Evolutionary conservation across 352 stramenopile species (phyloP), one percentile per base, ranked within the genome.

Genomic region (Globisporangium perplexum): DNA sequence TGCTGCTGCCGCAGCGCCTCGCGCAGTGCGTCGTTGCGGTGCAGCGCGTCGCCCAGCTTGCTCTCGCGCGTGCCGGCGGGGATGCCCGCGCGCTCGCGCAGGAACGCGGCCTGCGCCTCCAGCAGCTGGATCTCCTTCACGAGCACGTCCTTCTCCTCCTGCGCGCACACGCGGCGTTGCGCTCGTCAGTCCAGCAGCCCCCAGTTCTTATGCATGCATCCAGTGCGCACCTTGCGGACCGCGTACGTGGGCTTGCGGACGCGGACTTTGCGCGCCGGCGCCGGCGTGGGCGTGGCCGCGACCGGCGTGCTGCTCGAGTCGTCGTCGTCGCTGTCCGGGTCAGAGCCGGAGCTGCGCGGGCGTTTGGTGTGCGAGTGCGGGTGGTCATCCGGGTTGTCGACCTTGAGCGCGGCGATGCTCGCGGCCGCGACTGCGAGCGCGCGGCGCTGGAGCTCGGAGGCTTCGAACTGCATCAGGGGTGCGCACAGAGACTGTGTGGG

Each of bases 81-180:
- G 43, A 74, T 68, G 49, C 66, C 49, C 51, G 71, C 44, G 62
- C 66, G 33, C 58, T 56, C 24, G 56, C 46, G 57, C 14, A 81
- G 26, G 6, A 50, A 58, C 44, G 63, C 35, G 7, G 72, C 50
- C n/a, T 76, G 64, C n/a, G 58, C 56, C 30, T 72, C 56, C 0
- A 81, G 57, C 31, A 57, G 38, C 24, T 63, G 53, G 30, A 77
- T 41, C 28, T 81, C 63, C 22, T 62, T 60, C 46, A 68, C 43
- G 33, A 81, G 59, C 61, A 74, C 49, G 11, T 69, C 68, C 54
- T 77, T 77, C 60, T 76, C 74, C 60, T 81, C 71, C 65, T 68
- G 31, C 7, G 14, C 23, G 11, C 50, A 45, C 43, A 18, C 7
- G 43, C 4, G 48, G 11, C 20, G 7, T 5, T 39, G 14, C 33